Base-by-base conservation (phyloP, 108 stramenopile species). In the Parmales sp. region DNA sequence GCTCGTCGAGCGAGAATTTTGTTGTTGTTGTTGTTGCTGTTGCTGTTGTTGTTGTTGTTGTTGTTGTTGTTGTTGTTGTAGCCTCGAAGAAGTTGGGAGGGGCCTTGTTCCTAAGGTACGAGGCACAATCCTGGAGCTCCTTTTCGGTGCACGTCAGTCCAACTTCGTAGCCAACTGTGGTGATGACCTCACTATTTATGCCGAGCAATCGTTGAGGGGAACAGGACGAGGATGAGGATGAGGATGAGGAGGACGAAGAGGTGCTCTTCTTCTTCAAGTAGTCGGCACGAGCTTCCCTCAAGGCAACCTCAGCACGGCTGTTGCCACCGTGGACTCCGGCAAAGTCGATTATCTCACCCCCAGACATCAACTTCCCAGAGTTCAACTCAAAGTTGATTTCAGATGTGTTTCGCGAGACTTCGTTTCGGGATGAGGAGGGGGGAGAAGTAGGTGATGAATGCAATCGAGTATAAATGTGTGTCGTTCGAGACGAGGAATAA, bases 181-280 rank as follows among this genome's bases (percentile, higher is more conserved):
- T 70, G 48, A 92, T 84, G 11, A 92, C 91, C 60, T 92, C 91
- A 45, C 82, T 78, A 51, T 92, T 89, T 64, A 92, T 92, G n/a
- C 91, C 91, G 63, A 92, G 78, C 37, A 91, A 49, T 23, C 70
- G 76, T n/a, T n/a, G n/a, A n/a, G n/a, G n/a, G n/a, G n/a, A n/a
- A n/a, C n/a, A n/a, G n/a, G n/a, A n/a, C n/a, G n/a, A n/a, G n/a
- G n/a, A n/a, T n/a, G n/a, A n/a, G n/a, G n/a, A n/a, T n/a, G n/a
- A n/a, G n/a, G n/a, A n/a, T 31, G 70, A 34, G 64, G 63, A 23
- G n/a, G 39, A 39, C 18, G 11, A 51, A 23, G 41, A 3, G 45
- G 39, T 45, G 31, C 5, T 13, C 25, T 13, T 36, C 38, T 63
- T 66, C 39, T 65, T 67, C 64, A 76, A 69, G 38, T 78, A 76